A percentile compares a stretch with the other conserved stretches of the same genome.
Conservation (phyloP, 2,329 filamentous ascomycete species). For the Periconia macrospinosa region DNA sequence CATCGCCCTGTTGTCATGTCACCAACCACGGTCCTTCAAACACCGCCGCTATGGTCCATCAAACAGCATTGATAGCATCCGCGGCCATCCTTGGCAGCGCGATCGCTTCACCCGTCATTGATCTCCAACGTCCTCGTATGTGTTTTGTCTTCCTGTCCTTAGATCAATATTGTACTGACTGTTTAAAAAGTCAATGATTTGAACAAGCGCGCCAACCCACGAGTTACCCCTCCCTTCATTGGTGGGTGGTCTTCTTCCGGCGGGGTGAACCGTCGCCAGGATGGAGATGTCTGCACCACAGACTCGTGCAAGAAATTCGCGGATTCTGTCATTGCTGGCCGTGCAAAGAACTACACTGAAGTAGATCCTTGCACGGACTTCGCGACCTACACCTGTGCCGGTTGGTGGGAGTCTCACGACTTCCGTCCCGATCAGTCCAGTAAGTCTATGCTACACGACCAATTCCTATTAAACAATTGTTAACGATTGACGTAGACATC, state of each 20-base stretch:
- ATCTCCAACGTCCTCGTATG: neutral
- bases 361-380: conserved; percentile 69
- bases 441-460: conserved; percentile 41
- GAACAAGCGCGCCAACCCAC: conserved; percentile 2
- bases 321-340: conserved; percentile 6
- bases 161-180: neutral
- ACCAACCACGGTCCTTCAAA: neutral
- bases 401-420: conserved; percentile 65
- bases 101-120: neutral
- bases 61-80: neutral
- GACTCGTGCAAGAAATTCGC: conserved; percentile 7
- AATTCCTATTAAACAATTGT: neutral
- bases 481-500: conserved; percentile 2
- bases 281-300: conserved; percentile 4
- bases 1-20: neutral
- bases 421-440: conserved; percentile 64
- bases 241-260: conserved; percentile 3
- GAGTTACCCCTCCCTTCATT: conserved; percentile 2
- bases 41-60: neutral
- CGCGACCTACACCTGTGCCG: conserved; percentile 65
- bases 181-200: neutral
- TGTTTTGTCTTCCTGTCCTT: neutral
- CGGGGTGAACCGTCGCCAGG: conserved; percentile 1
- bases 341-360: conserved; percentile 52
- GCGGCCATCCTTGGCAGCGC: neutral